phyloP scores from a whole-genome alignment of 1,284 basidiomycete species.

The Termitomyces sp. region DNA sequence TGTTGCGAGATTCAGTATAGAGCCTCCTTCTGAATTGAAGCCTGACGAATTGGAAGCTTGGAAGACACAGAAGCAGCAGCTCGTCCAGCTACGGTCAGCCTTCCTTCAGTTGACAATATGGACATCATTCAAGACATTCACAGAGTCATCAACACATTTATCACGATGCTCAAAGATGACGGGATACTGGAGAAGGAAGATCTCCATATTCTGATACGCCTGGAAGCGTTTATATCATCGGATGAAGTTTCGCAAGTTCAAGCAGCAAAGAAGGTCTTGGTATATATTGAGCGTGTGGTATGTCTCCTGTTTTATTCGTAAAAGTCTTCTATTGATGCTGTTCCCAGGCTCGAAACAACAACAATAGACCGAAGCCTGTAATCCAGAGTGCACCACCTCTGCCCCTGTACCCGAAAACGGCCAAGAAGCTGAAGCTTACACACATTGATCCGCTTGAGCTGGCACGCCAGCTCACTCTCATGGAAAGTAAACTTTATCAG shows the following conservation, averaged over 20 bases:
- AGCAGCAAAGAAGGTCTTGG: constrained; percentile 69
- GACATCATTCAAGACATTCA: constrained; percentile 3
- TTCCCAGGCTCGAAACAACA: constrained; percentile 51
- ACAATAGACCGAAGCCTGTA: constrained; percentile 45
- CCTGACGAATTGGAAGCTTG: constrained; percentile 73
- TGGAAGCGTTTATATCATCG: constrained; percentile 73
- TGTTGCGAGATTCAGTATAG: constrained; percentile 77
- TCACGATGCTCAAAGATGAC: constrained; percentile 75
- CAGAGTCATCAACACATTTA: constrained; percentile 81
- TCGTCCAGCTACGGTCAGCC: constrained; percentile 80
- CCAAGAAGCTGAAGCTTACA: constrained; percentile 74
- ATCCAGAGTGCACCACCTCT: constrained; percentile 64
- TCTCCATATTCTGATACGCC: constrained; percentile 65
- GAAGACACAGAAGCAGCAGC: constrained; percentile 84
- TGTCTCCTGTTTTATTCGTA: background rate
- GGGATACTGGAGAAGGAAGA: constrained; percentile 82
- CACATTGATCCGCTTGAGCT: constrained; percentile 90
- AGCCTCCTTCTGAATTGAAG: constrained; percentile 67
- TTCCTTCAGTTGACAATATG: background rate
- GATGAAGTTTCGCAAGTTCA: constrained; percentile 59
- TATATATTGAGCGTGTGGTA: constrained; percentile 74
- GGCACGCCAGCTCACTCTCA: constrained; percentile 90
- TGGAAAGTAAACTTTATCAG: constrained; percentile 87
- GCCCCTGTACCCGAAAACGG: constrained; percentile 70
- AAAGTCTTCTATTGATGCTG: background rate